Conservation (phyloP, 352 stramenopile genomes). For the Pythium aristosporum region DNA sequence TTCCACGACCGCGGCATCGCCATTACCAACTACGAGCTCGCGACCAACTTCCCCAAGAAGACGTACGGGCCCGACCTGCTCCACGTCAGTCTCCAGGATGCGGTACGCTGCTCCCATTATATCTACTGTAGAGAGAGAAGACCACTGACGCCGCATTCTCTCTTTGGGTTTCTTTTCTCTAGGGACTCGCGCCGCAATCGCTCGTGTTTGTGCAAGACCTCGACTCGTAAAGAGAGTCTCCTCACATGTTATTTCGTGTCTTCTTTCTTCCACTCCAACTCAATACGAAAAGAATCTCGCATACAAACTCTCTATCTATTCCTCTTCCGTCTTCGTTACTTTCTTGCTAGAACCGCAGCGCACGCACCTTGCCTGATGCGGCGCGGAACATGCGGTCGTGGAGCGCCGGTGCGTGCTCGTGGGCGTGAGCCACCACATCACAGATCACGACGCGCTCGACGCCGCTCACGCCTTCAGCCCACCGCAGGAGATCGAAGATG, state of each 20-base stretch:
- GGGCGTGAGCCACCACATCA: conserved; percentile 44
- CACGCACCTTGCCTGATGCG: conserved; percentile 67
- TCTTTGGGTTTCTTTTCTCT: conserved; percentile 4
- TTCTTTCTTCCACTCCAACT: not conserved
- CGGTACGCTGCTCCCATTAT: no score
- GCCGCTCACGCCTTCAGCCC: conserved; percentile 70
- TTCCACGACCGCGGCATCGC: conserved; percentile 76
- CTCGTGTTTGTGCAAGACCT: conserved; percentile 83
- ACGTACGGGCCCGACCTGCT: conserved; percentile 61
- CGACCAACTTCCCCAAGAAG: conserved; percentile 85
- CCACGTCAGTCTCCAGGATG: conserved; percentile 65
- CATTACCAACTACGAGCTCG: conserved; percentile 81
- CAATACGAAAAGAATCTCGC: not conserved
- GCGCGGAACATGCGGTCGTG: conserved; percentile 85
- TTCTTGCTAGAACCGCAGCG: conserved; percentile 39
- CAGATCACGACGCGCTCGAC: conserved; percentile 75
- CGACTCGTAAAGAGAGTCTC: conserved; percentile 53
- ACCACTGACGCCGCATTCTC: no score
- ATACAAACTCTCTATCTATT: not conserved
- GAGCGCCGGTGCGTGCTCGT: conserved; percentile 75
- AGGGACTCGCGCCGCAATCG: conserved; percentile 72
- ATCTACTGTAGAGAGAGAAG: no score
- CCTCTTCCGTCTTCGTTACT: not conserved
- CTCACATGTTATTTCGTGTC: not conserved
- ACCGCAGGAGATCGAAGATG: conserved; percentile 86